These are phyloP conservation scores for Cryptosporidium sp. DNA, from an alignment of 169 alveolate genomes.

Conservation along the genomic window DNA sequence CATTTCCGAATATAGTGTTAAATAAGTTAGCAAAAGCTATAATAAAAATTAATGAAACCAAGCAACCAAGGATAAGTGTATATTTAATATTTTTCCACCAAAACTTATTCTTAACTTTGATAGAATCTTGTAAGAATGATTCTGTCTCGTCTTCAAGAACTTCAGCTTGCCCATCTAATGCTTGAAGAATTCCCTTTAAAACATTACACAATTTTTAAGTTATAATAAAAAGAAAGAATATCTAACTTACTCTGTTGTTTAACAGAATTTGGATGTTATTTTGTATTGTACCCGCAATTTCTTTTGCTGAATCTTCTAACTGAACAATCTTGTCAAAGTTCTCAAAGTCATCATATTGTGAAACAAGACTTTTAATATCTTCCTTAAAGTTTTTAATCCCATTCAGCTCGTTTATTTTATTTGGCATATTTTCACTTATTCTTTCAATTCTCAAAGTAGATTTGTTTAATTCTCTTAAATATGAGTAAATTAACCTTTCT, in stretches of 20 bases:
- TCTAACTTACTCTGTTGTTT: constrained; percentile 44
- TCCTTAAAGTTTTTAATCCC: constrained; percentile 39
- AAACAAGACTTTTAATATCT: constrained; percentile 3
- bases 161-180: constrained; percentile 48
- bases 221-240: background rate
- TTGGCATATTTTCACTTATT: background rate
- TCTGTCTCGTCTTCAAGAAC: constrained; percentile 61
- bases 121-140: constrained; percentile 30
- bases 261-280: constrained; percentile 49
- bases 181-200: constrained; percentile 43
- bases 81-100: constrained; percentile 74
- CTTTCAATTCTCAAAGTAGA: constrained; percentile 48
- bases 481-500: constrained; percentile 38
- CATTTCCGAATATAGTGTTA: constrained; percentile 29
- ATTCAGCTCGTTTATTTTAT: constrained; percentile 15
- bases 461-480: constrained; percentile 51
- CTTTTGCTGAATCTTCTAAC: constrained; percentile 13
- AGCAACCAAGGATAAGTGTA: constrained; percentile 14
- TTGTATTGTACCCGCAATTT: constrained; percentile 25
- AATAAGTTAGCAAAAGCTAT: constrained; percentile 17
- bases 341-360: constrained; percentile 35
- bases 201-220: background rate
- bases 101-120: constrained; percentile 38
- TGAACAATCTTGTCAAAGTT: constrained; percentile 19
- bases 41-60: constrained; percentile 7